Evolutionary conservation across 768 basidiomycete species (phyloP).

Genomic region (Roridomyces roridus): DNA sequence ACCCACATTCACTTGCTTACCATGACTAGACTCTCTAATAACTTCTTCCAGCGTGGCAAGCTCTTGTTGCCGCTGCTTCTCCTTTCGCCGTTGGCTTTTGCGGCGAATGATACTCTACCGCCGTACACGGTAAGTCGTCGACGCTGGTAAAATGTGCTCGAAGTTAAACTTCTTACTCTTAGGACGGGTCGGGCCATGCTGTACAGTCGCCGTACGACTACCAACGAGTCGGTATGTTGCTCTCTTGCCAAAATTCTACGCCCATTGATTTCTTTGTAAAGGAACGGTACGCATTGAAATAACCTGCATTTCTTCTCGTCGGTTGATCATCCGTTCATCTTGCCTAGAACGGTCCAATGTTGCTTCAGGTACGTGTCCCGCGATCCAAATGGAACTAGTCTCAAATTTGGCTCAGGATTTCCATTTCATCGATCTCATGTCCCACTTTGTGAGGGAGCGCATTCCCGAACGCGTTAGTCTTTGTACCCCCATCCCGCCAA

Average conservation of each 20-base stretch:
- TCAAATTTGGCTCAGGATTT: constrained; percentile 8
- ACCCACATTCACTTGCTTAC: too few species aligned
- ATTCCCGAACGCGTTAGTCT: constrained; percentile 22
- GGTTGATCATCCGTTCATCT: background rate
- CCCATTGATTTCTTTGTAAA: background rate
- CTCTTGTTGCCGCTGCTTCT: too few species aligned
- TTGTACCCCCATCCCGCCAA: background rate
- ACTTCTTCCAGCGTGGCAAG: too few species aligned
- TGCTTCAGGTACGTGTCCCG: constrained; percentile 14
- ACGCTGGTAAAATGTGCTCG: too few species aligned
- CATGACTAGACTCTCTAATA: too few species aligned
- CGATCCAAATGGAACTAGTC: background rate
- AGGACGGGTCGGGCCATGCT: constrained; percentile 23
- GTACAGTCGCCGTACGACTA: constrained; percentile 26
- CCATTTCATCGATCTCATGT: constrained; percentile 19
- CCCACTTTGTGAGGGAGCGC: constrained; percentile 14
- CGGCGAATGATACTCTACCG: too few species aligned
- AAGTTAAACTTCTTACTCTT: too few species aligned
- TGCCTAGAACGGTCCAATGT: constrained; percentile 13
- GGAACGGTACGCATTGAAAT: constrained; percentile 9
- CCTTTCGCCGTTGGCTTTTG: too few species aligned
- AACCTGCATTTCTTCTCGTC: background rate
- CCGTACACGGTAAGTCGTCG: too few species aligned
- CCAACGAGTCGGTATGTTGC: constrained; percentile 17
- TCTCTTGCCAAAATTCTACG: background rate